A percentile compares a stretch with the other conserved stretches of the same genome.
Evolutionary conservation across 2,329 filamentous ascomycete genomes (phyloP).

Genomic region (Sarocladiaceae sp.): DNA sequence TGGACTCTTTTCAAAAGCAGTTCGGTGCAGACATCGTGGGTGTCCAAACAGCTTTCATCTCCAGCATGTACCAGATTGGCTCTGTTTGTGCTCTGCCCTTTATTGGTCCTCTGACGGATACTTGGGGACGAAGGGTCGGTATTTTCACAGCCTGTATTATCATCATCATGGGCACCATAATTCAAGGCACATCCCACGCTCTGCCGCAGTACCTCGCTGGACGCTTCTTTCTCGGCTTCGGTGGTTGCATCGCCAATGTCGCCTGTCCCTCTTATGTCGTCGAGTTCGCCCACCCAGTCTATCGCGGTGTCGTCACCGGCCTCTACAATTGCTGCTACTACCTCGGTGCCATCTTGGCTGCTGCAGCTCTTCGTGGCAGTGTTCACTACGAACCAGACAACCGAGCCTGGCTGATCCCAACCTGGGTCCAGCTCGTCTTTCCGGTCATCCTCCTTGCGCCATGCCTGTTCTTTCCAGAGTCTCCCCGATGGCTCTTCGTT

Average conservation of each 20-base stretch:
- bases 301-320: constrained; percentile 30
- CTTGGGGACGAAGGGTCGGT: constrained; percentile 40
- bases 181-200: constrained; percentile 9
- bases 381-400: constrained; percentile 33
- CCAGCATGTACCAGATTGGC: constrained; percentile 52
- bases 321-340: constrained; percentile 41
- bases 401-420: constrained; percentile 35
- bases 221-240: constrained; percentile 56
- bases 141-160: constrained; percentile 45
- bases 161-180: constrained; percentile 33
- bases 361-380: constrained; percentile 44
- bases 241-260: constrained; percentile 39
- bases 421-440: constrained; percentile 40
- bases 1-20: neutral
- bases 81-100: constrained; percentile 41
- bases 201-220: constrained; percentile 45
- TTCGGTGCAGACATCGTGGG: constrained; percentile 46
- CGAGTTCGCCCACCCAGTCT: constrained; percentile 42
- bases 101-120: constrained; percentile 42
- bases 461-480: constrained; percentile 34
- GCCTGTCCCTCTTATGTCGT: constrained; percentile 43
- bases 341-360: constrained; percentile 45
- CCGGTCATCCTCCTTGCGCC: constrained; percentile 33
- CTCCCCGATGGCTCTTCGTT: constrained; percentile 37
- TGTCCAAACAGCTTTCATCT: too few relatives aligned